phyloP scores from a whole-genome alignment of 2,329 filamentous ascomycete genomes.

The Aspergillus luchuensis region DNA sequence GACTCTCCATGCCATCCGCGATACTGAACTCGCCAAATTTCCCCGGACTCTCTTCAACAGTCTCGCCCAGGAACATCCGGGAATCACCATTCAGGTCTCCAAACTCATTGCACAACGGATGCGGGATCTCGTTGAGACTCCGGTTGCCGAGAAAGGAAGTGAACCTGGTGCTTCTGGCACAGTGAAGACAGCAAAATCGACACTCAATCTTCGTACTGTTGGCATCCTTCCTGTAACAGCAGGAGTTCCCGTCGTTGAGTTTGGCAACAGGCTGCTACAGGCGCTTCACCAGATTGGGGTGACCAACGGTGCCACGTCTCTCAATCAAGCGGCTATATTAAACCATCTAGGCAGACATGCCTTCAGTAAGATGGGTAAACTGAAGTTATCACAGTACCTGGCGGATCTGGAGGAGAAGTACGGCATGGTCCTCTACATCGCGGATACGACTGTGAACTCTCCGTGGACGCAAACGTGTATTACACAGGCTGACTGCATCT shows the following conservation, averaged over 20 bases:
- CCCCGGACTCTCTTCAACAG: constrained; percentile 97
- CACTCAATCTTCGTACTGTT: constrained; percentile 88
- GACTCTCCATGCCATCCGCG: constrained; percentile 91
- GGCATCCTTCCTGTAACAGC: constrained; percentile 87
- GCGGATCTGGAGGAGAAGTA: constrained; percentile 98
- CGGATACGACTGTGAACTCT: constrained; percentile 94
- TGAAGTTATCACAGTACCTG: constrained; percentile 92
- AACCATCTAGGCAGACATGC: constrained; percentile 95
- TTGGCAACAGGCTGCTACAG: constrained; percentile 83
- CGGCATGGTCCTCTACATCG: constrained; percentile 90
- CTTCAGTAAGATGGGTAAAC: constrained; percentile 95
- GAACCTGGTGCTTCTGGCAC: constrained; percentile 61
- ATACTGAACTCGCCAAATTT: constrained; percentile 95
- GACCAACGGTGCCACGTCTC: constrained; percentile 82
- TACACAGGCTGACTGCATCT: constrained; percentile 91
- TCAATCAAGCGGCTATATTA: constrained; percentile 91
- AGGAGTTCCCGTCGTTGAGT: constrained; percentile 92
- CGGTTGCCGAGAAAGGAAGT: constrained; percentile 65
- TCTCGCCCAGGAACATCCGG: constrained; percentile 92
- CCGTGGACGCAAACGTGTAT: constrained; percentile 99
- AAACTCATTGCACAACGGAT: constrained; percentile 97
- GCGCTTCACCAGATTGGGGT: constrained; percentile 88
- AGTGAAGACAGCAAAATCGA: constrained; percentile 67
- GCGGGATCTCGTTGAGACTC: constrained; percentile 83
- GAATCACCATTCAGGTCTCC: constrained; percentile 98